phyloP scores from a whole-genome alignment of 2,329 filamentous ascomycete species.

The Penicillium brevicompactum region DNA sequence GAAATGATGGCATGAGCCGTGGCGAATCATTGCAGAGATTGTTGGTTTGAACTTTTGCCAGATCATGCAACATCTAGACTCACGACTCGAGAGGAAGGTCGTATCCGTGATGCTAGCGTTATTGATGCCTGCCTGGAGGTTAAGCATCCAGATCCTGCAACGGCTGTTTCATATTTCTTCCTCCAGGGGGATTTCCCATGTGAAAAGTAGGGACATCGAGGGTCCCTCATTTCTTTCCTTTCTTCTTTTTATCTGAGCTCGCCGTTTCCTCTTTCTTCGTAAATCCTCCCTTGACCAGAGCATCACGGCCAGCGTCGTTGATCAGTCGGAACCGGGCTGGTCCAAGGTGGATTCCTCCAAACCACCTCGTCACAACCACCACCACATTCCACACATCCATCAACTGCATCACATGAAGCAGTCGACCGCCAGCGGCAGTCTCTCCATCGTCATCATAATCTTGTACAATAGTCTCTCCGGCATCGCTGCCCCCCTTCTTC shows the following conservation, averaged over 20 bases:
- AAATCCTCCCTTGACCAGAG: conserved; percentile 75
- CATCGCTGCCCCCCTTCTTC: conserved; percentile 27
- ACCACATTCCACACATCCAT: conserved; percentile 94
- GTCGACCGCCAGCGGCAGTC: conserved; percentile 80
- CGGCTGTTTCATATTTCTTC: not conserved
- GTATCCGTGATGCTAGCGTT: not conserved
- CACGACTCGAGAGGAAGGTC: not conserved
- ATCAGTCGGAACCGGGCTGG: conserved; percentile 89
- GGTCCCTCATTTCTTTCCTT: conserved; percentile 44
- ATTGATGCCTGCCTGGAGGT: conserved; percentile 5
- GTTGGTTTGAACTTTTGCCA: not conserved
- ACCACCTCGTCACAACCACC: conserved; percentile 94
- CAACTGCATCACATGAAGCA: conserved; percentile 88
- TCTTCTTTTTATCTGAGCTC: conserved; percentile 58
- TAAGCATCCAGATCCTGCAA: not conserved
- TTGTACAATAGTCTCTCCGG: conserved; percentile 65
- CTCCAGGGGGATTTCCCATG: not conserved
- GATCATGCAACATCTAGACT: not conserved
- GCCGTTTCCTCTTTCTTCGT: conserved; percentile 53
- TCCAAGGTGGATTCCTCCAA: conserved; percentile 85
- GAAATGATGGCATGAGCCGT: not conserved
- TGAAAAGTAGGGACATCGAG: not conserved
- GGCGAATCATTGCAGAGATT: not conserved
- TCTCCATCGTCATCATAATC: conserved; percentile 98
- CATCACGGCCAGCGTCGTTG: conserved; percentile 81